Base-by-base conservation (phyloP, 257 asterid species). In the Pogostemon cablin region DNA sequence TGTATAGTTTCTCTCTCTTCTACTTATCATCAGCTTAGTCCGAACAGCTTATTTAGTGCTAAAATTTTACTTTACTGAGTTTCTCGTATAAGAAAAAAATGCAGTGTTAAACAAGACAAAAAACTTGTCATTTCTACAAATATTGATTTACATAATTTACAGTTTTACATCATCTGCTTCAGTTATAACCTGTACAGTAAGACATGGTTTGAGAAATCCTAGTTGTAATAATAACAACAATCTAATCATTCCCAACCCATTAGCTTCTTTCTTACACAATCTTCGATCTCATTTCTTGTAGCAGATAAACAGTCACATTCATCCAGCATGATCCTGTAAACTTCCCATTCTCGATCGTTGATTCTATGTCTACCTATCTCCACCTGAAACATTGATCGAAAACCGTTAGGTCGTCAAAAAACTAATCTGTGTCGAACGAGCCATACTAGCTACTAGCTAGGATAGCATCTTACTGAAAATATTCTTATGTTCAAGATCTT, bases 291-390 rank as follows among this genome's bases (percentile, higher is more conserved):
- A 39, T 75, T 46, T 75, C 83, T 80, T n/a, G 85, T 68, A 20
- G 82, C 74, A 9, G 83, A 77, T 59, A 62, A 72, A 17, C 82
- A 76, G 9, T 80, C 84, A 52, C 82, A 67, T 77, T 87, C 92
- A 32, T 90, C 90, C 7, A 87, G 77, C 71, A 87, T 64, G 68
- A 90, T 78, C 77, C 92, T 80, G 81, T 87, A 90, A 66, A 90
- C 89, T 79, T 90, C 96, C 90, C 95, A 86, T 65, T 87, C 95
- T 3, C 89, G 84, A 42, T 86, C 89, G 2, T 74, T 57, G 71
- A 86, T 81, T 52, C 75, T 72, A 65, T 81, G 87, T 65, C 95
- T 83, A 25, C 89, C 89, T 5, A 87, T 90, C 84, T 90, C 90
- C 77, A 85, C 92, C 96, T 88, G 80, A 38, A 34, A 65, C 4